phyloP scores from a whole-genome alignment of 139 green algal genomes.

The Pseudopediastrum boryanum region DNA sequence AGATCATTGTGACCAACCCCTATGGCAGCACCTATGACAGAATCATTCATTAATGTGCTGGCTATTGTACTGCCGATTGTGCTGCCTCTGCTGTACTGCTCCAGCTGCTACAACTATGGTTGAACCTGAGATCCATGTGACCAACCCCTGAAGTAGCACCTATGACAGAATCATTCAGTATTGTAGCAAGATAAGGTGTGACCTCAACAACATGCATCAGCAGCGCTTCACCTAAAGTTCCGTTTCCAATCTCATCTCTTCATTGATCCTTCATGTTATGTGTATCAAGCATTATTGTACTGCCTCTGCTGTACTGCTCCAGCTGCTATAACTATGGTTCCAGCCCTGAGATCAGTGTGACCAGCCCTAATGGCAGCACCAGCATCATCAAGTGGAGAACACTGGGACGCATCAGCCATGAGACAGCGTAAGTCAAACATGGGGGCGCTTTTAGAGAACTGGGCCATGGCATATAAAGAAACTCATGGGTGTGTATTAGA shows the following conservation, averaged over 20 bases:
- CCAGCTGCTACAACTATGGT: slow-evolving; percentile 26
- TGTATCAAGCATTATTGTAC: too few species aligned
- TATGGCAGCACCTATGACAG: neutral
- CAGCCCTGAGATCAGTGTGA: neutral
- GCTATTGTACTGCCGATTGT: too few species aligned
- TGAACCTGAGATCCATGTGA: neutral
- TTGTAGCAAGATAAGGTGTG: too few species aligned
- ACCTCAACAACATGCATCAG: too few species aligned
- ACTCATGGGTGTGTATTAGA: too few species aligned
- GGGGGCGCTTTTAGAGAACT: neutral
- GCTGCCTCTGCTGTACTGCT: too few species aligned
- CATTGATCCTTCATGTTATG: too few species aligned
- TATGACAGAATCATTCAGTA: too few species aligned
- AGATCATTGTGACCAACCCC: neutral
- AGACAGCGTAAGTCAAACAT: slow-evolving; percentile 17
- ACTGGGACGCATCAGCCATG: slow-evolving; percentile 9
- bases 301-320: too few species aligned
- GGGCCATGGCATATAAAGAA: neutral
- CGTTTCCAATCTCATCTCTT: too few species aligned
- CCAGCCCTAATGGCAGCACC: neutral
- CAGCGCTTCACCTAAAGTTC: too few species aligned
- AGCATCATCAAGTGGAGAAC: slow-evolving; percentile 18
- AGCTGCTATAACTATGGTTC: slow-evolving; percentile 25
- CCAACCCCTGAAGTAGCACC: neutral
- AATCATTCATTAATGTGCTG: too few species aligned